A percentile compares a stretch with the other conserved stretches of the same genome.
Evolutionary conservation across 352 stramenopile genomes (phyloP).

Genomic region (Pythium pyrilobum): DNA sequence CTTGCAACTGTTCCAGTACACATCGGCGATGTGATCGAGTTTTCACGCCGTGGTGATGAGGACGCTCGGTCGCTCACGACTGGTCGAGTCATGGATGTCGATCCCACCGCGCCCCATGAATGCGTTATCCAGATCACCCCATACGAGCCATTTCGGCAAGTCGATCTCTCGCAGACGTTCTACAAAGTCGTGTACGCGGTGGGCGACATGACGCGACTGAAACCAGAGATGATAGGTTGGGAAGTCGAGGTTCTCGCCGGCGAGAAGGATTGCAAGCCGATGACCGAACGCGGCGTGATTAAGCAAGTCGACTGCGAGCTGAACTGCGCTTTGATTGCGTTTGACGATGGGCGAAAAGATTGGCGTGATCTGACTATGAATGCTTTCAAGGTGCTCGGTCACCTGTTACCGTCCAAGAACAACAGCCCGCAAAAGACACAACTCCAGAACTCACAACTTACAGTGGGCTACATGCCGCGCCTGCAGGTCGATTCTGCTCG

Average conservation of each 20-base stretch:
- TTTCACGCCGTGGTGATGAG: slow-evolving; percentile 11
- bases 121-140: slow-evolving; percentile 40
- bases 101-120: slow-evolving; percentile 2
- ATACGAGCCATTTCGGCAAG: slow-evolving; percentile 31
- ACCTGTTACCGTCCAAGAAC: neutral
- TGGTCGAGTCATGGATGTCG: slow-evolving; percentile 33
- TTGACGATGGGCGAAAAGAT: slow-evolving; percentile 39
- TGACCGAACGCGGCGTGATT: slow-evolving; percentile 22
- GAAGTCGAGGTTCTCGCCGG: slow-evolving; percentile 30
- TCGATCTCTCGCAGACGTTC: slow-evolving; percentile 22
- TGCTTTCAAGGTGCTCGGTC: slow-evolving; percentile 30
- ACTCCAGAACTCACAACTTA: too few relatives aligned
- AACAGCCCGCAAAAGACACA: neutral
- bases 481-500: neutral
- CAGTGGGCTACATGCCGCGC: neutral
- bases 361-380: slow-evolving; percentile 48
- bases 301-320: slow-evolving; percentile 47
- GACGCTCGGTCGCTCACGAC: slow-evolving; percentile 3
- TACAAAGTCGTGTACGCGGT: slow-evolving; percentile 48
- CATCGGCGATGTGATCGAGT: slow-evolving; percentile 47
- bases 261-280: neutral
- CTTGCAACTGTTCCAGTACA: neutral
- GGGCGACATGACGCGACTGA: slow-evolving; percentile 30
- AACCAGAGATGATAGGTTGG: slow-evolving; percentile 34
- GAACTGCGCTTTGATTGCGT: slow-evolving; percentile 49